Evolutionary conservation across 495 filamentous ascomycete genomes (phyloP).

Genomic region (Aspergillus campestris): DNA sequence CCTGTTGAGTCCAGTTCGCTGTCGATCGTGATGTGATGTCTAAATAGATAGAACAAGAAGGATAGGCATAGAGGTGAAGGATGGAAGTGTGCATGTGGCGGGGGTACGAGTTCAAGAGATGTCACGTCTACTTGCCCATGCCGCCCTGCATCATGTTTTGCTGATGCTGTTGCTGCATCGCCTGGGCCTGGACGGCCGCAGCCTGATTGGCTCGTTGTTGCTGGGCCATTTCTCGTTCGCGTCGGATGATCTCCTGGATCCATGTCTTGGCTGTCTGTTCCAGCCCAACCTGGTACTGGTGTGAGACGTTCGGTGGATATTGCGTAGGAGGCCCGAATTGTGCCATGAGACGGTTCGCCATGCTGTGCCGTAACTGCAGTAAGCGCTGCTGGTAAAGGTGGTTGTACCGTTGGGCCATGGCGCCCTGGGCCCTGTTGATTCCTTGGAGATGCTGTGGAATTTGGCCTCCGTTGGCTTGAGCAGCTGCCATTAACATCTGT

Average conservation of each 20-base stretch:
- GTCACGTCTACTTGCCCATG: conserved; percentile 26
- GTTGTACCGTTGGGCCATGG: conserved; percentile 27
- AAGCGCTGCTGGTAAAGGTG: conserved; percentile 33
- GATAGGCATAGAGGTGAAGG: no score
- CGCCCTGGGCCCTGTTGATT: conserved; percentile 18
- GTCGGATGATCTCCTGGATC: conserved; percentile 40
- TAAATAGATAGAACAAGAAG: no score
- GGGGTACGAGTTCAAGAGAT: neutral
- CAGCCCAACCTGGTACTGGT: conserved; percentile 30
- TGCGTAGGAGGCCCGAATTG: conserved; percentile 37
- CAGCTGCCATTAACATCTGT: conserved; percentile 34
- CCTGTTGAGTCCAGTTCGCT: no score
- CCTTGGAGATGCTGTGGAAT: conserved; percentile 25
- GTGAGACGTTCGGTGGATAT: conserved; percentile 34
- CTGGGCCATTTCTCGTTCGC: conserved; percentile 30
- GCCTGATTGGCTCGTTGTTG: conserved; percentile 28
- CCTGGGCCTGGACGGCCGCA: conserved; percentile 30
- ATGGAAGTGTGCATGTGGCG: no score
- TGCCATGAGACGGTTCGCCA: conserved; percentile 27
- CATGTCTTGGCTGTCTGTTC: conserved; percentile 33
- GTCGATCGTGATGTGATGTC: no score
- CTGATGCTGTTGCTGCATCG: conserved; percentile 35
- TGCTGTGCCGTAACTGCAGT: conserved; percentile 29
- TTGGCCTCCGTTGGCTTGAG: conserved; percentile 35
- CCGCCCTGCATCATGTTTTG: conserved; percentile 43